A percentile compares a stretch with the other conserved stretches of the same genome.
Conservation (phyloP, 139 green algal genomes). For the Chlorella sp. region DNA sequence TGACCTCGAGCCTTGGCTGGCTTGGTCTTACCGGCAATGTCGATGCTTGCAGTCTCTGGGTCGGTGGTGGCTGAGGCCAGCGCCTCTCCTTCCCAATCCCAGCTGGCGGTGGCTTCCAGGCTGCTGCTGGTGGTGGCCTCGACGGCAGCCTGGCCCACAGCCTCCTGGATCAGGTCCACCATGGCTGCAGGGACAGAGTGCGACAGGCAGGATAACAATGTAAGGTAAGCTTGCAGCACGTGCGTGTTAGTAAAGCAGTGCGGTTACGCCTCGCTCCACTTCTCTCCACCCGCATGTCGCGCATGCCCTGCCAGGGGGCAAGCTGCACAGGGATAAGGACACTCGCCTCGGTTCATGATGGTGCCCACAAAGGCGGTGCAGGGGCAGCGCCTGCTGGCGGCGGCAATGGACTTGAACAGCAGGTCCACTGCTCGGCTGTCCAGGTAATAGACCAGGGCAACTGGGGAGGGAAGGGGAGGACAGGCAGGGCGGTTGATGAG, state of each 20-base stretch:
- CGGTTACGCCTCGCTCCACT: no score
- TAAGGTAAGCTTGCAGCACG: no score
- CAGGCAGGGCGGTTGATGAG: no score
- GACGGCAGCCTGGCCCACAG: not conserved
- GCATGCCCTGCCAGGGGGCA: no score
- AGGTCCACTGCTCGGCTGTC: not conserved
- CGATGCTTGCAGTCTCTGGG: not conserved
- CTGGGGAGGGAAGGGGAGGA: not conserved
- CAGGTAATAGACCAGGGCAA: conserved; percentile 2
- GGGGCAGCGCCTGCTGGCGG: not conserved
- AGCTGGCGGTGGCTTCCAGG: no score
- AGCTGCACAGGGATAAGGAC: no score
- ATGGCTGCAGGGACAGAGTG: not conserved
- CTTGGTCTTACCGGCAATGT: not conserved
- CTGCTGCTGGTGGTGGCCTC: not conserved
- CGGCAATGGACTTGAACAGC: not conserved
- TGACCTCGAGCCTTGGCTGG: no score
- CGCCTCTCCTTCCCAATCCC: not conserved
- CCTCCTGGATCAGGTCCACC: conserved; percentile 15
- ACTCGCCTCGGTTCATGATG: conserved; percentile 7
- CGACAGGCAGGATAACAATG: no score
- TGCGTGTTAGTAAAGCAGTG: no score
- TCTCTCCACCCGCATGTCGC: no score
- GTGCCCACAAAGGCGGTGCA: conserved; percentile 15
- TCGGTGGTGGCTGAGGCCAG: not conserved